Base-by-base conservation (phyloP, 257 asterid species). In the Scutellaria minor region DNA sequence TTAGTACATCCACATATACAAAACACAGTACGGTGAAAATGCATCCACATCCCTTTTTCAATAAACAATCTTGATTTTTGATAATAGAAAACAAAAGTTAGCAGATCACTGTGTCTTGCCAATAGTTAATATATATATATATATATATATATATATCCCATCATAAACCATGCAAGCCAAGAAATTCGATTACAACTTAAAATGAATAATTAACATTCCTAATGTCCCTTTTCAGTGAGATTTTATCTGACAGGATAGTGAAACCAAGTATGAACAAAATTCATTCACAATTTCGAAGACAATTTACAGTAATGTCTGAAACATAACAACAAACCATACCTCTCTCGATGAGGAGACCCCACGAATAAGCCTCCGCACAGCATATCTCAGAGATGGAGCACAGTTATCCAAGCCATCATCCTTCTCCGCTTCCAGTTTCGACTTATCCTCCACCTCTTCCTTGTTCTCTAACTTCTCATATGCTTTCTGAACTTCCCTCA, bases 261-360 rank as follows among this genome's bases (percentile, higher is more conserved):
- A 61, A 5, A 55, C 31, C 51, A 41, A 40, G 20, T 35, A 31
- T 31, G 37, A 31, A 31, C 37, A 31, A 31, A 31, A 31, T 31
- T 31, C 37, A 31, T 31, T 24, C 27, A 24, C 47, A 57, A 51
- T 31, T n/a, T 52, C 20, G 39, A 42, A 13, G 0, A 66, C 57
- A 72, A 65, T 9, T 5, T 24, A 44, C 12, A 72, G 7, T 61
- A 54, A 20, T 35, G 6, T 42, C 9, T 9, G 15, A 51, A 66
- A 9, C 14, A 35, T 61, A 52, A 42, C 54, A 53, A 70, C 11
- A n/a, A 76, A 44, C 0, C 71, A 13, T 64, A 91, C 98, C 99
- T 95, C 98, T 83, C 96, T 90, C 1, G 99, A 88, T 4, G 99
- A 95, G 68, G 96, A 92, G 70, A 95, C 93, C 2, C 99, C 98